These are phyloP conservation scores for Rutstroemia sp. DNA, from an alignment of 2,329 filamentous ascomycete genomes.

Conservation along the genomic window DNA sequence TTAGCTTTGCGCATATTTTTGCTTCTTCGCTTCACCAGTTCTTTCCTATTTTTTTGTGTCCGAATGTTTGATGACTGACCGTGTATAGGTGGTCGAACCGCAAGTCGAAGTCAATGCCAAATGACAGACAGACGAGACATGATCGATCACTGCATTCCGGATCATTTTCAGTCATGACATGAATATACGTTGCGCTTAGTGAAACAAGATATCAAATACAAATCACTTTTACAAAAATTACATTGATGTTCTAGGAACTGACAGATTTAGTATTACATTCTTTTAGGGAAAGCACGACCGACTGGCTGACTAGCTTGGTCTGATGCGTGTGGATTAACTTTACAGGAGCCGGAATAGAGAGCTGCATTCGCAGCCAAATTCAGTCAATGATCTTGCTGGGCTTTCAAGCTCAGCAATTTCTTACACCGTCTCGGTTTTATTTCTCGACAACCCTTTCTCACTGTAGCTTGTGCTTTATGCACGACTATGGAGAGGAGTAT, in stretches of 20 bases:
- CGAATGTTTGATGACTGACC: constrained; percentile 1
- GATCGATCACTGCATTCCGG: constrained; percentile 8
- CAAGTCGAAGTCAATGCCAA: constrained; percentile 10
- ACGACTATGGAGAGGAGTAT: constrained; percentile 42
- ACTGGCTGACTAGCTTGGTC: too few species aligned
- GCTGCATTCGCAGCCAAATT: too few species aligned
- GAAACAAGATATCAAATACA: not conserved
- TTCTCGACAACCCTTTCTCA: constrained; percentile 9
- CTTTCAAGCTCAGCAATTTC: constrained; percentile 24
- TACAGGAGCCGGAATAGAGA: too few species aligned
- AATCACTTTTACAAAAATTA: not conserved
- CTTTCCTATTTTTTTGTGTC: not conserved
- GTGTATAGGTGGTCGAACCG: constrained; percentile 5
- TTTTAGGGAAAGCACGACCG: too few species aligned
- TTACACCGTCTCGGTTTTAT: constrained; percentile 45
- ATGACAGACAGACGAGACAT: constrained; percentile 3
- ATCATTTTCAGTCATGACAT: not conserved
- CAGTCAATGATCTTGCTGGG: constrained; percentile 5
- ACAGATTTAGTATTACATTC: not conserved
- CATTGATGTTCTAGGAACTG: not conserved
- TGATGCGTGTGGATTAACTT: too few species aligned
- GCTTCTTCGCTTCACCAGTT: not conserved
- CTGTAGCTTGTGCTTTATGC: constrained; percentile 34
- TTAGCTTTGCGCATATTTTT: not conserved
- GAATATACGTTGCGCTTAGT: not conserved